Evolutionary conservation across 805 yeast genomes (phyloP).

Genomic region (Teunomyces pallodes): DNA sequence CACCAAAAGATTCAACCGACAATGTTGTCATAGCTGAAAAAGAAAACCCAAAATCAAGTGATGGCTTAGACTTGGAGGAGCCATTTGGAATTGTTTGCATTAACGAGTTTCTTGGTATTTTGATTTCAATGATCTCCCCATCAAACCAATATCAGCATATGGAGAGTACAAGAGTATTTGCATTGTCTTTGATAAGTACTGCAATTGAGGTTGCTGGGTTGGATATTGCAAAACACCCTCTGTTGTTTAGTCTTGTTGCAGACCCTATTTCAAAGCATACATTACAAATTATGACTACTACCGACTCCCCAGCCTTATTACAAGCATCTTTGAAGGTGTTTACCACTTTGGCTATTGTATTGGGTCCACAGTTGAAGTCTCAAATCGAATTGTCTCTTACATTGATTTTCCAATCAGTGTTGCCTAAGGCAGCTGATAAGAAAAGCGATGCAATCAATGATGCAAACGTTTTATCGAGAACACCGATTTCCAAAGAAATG

Average conservation of each 20-base stretch:
- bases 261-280: conserved; percentile 85
- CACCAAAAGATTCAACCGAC: not conserved
- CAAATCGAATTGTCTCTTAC: conserved; percentile 76
- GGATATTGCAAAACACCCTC: conserved; percentile 55
- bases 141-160: conserved; percentile 80
- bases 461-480: conserved; percentile 20
- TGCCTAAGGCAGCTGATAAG: conserved; percentile 28
- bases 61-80: conserved; percentile 22
- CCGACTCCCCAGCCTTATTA: conserved; percentile 69
- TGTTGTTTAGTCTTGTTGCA: conserved; percentile 64
- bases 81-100: conserved; percentile 75
- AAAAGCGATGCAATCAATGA: conserved; percentile 19
- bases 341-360: conserved; percentile 64
- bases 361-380: conserved; percentile 64
- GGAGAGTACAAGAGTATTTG: conserved; percentile 82
- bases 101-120: conserved; percentile 70
- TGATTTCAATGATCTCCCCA: conserved; percentile 79
- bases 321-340: conserved; percentile 76
- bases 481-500: conserved; percentile 62
- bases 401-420: conserved; percentile 58
- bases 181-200: conserved; percentile 69
- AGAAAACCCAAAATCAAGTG: not conserved
- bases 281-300: conserved; percentile 71
- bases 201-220: conserved; percentile 82
- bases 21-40: conserved; percentile 6